Percentiles rank a stretch among this genome's conserved stretches.
These are phyloP conservation scores for Rubus parviflorus DNA, from an alignment of 306 rosid species.

Conservation along the genomic window DNA sequence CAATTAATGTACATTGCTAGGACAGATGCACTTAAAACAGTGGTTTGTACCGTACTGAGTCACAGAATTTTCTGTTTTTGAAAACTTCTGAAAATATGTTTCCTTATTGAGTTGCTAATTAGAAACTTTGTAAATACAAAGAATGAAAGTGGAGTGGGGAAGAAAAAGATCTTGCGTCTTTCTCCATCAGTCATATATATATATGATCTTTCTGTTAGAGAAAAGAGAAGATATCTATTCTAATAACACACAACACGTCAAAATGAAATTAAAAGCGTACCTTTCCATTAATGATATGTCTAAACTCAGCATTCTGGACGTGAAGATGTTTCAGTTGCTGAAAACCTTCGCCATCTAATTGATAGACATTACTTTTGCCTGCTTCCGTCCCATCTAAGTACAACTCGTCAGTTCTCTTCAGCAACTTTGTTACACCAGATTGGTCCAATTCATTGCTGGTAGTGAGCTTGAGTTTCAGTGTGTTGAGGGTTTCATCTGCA, in stretches of 20 bases:
- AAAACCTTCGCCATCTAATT: conserved; percentile 41
- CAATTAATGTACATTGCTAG: too few relatives aligned
- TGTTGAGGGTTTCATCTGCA: conserved; percentile 22
- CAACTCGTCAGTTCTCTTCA: conserved; percentile 39
- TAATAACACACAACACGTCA: background rate
- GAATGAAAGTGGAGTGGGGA: too few relatives aligned
- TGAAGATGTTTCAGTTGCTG: conserved; percentile 40
- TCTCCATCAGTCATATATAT: too few relatives aligned
- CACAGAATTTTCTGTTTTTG: too few relatives aligned
- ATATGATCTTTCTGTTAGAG: too few relatives aligned
- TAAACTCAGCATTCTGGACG: conserved; percentile 36
- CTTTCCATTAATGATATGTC: conserved; percentile 19
- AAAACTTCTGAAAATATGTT: too few relatives aligned
- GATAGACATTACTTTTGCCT: conserved; percentile 18
- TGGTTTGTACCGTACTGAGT: too few relatives aligned
- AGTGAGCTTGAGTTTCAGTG: conserved; percentile 7
- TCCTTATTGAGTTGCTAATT: too few relatives aligned
- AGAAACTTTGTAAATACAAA: too few relatives aligned
- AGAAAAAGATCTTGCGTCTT: too few relatives aligned
- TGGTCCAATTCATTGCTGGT: conserved; percentile 21
- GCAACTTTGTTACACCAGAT: conserved; percentile 27
- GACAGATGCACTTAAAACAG: too few relatives aligned
- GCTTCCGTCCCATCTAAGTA: conserved; percentile 35
- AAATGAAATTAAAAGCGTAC: background rate
- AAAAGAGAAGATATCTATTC: too few relatives aligned